Conservation (phyloP, 2,329 filamentous ascomycete genomes). For the Cercospora sojina region DNA sequence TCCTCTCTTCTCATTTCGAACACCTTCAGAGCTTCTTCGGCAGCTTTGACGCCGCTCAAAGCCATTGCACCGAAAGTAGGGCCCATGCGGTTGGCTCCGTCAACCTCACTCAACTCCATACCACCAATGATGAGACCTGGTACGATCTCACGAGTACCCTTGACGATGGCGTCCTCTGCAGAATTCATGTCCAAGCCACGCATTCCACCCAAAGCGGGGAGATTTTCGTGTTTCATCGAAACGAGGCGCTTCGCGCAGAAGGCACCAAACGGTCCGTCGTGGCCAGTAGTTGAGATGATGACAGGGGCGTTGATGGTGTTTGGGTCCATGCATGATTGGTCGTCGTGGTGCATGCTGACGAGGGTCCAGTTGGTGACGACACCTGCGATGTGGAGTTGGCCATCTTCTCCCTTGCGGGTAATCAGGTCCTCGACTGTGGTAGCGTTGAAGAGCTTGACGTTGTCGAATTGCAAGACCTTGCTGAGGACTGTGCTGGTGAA, state of each 20-base stretch:
- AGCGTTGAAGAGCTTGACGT: constrained; percentile 95
- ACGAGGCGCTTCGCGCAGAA: constrained; percentile 90
- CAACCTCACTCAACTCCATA: constrained; percentile 89
- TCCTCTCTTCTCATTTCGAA: constrained; percentile 76
- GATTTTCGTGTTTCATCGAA: constrained; percentile 67
- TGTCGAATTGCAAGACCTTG: constrained; percentile 79
- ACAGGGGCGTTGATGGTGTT: constrained; percentile 94
- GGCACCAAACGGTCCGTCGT: constrained; percentile 85
- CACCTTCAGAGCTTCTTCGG: constrained; percentile 77
- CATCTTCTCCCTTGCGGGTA: constrained; percentile 61
- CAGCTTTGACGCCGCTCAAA: constrained; percentile 82
- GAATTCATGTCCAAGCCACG: constrained; percentile 88
- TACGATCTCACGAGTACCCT: constrained; percentile 82
- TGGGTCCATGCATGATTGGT: constrained; percentile 90
- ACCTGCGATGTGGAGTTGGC: constrained; percentile 71
- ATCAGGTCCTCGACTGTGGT: constrained; percentile 91
- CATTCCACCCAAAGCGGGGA: constrained; percentile 87
- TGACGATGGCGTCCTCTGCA: constrained; percentile 91
- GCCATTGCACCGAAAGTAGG: constrained; percentile 90
- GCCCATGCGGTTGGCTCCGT: constrained; percentile 72
- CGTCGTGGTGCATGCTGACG: constrained; percentile 59
- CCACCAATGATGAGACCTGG: constrained; percentile 89
- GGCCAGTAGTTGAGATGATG: constrained; percentile 84
- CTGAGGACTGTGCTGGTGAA: constrained; percentile 87
- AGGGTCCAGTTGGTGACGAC: constrained; percentile 97